Evolutionary conservation across 2,329 filamentous ascomycete genomes (phyloP), one percentile per base, ranked within the genome.

Genomic region (Claviceps digitariae): DNA sequence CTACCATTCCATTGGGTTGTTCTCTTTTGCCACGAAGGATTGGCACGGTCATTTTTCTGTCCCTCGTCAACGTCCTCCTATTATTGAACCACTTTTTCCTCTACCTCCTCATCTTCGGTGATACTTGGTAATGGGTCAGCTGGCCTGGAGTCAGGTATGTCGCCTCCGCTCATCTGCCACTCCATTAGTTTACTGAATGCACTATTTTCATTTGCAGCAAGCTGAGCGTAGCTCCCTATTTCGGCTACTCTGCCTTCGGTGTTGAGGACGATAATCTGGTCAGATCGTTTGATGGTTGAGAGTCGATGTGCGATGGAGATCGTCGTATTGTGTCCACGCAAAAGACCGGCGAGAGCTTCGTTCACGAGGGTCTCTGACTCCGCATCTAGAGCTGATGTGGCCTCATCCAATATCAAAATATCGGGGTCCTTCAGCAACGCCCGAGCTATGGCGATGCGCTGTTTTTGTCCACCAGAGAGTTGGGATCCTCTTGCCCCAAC

Each of bases 301-400:
- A 98, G 77, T 48, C 94, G 83, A 70, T 98, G 93, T 0, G 93
- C 94, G 63, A 98, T 98, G 52, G 88, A 95, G 65, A 98, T 97
- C 12, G 93, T 98, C 0, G 94, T 98, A 69, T 93, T 96, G 63
- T 85, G 87, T 34, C 90, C 90, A 57, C 82, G 79, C 29, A 98
- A 82, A 36, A 98, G 77, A 46, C 82, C 82, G 7, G 82, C 82
- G 2, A 98, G 76, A 3, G 93, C 93, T 61, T 89, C 84, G 66
- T 98, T 98, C 56, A 98, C 93, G 2, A 97, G 79, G 0, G 93
- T 97, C 68, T 98, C 93, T 0, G 89, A 95, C 69, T 98, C 93
- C 15, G 93, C 93, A 66, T 98, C 93, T 8, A 98, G 77, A 0
- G 93, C 93, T 2, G 89, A 95, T 0, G 94, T 98, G 20, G 94